Conservation (phyloP, 179 eudicot genomes). For the Patellifolia procumbens region DNA sequence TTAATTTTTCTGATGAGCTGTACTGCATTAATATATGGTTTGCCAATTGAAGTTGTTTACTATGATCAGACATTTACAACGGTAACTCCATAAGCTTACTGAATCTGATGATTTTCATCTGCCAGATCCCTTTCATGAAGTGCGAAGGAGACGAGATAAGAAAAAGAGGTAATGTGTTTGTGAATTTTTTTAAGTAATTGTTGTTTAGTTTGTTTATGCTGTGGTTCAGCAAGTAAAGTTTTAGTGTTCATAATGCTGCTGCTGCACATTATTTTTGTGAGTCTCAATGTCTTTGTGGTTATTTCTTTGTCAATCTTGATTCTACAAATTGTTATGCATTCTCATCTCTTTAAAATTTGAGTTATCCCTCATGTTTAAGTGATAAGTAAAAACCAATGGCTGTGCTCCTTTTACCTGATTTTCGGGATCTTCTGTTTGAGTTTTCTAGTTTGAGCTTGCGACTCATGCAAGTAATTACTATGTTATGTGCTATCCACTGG, state of each 20-base stretch:
- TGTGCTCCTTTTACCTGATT: background rate
- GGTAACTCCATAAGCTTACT: background rate
- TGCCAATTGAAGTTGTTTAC: background rate
- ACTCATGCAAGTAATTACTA: background rate
- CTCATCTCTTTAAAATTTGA: background rate
- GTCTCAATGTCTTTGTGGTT: background rate
- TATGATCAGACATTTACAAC: background rate
- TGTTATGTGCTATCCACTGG: background rate
- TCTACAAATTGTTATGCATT: background rate
- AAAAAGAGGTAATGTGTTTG: constrained; percentile 66
- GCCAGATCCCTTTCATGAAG: constrained; percentile 94
- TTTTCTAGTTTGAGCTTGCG: background rate
- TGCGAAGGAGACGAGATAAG: constrained; percentile 75
- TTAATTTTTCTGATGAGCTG: background rate
- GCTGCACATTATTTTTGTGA: background rate
- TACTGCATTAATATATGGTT: background rate
- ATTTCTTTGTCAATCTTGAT: background rate
- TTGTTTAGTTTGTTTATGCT: background rate
- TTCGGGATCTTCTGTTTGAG: background rate
- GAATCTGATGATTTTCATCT: constrained; percentile 2
- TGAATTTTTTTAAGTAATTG: background rate
- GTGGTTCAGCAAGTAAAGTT: background rate
- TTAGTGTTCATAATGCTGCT: background rate
- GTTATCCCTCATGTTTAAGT: background rate
- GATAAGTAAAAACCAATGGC: background rate